Percentiles rank a stretch among this genome's conserved stretches.
Evolutionary conservation across 176 grass and related monocot species (phyloP).

Genomic region (Alopecurus myosuroides): DNA sequence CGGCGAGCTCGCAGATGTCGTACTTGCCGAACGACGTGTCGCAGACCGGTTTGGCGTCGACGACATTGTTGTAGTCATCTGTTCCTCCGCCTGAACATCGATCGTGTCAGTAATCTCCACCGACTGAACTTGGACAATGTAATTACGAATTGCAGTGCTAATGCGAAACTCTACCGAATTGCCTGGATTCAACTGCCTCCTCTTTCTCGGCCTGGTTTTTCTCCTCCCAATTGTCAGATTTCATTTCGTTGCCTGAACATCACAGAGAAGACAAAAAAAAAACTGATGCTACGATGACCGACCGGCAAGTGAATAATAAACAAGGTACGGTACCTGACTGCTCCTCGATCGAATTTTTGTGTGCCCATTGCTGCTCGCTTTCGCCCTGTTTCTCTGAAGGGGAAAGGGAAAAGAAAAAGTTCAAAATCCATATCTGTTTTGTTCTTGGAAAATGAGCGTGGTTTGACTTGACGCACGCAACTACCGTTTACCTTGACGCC

Average conservation of each 20-base stretch:
- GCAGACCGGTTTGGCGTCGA: constrained; percentile 34
- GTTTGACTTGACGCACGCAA: not conserved
- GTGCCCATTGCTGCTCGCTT: not conserved
- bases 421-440: not conserved
- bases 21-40: constrained; percentile 51
- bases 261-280: not conserved
- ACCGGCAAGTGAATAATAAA: not conserved
- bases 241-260: not conserved
- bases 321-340: not conserved
- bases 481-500: constrained; percentile 8
- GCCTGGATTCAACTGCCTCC: not conserved
- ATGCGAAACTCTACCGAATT: constrained; percentile 19
- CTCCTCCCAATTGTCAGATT: constrained; percentile 16
- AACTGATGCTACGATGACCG: not conserved
- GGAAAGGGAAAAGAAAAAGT: not conserved
- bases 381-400: not conserved
- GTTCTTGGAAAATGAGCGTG: not conserved
- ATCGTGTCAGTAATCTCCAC: not conserved
- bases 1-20: constrained; percentile 48
- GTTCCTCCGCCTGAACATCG: constrained; percentile 31
- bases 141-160: not conserved
- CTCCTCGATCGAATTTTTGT: constrained; percentile 25
- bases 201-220: not conserved
- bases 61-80: constrained; percentile 28
- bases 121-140: not conserved